phyloP scores from a whole-genome alignment of 495 filamentous ascomycete genomes.

The Aspergillus incahuasiensis region DNA sequence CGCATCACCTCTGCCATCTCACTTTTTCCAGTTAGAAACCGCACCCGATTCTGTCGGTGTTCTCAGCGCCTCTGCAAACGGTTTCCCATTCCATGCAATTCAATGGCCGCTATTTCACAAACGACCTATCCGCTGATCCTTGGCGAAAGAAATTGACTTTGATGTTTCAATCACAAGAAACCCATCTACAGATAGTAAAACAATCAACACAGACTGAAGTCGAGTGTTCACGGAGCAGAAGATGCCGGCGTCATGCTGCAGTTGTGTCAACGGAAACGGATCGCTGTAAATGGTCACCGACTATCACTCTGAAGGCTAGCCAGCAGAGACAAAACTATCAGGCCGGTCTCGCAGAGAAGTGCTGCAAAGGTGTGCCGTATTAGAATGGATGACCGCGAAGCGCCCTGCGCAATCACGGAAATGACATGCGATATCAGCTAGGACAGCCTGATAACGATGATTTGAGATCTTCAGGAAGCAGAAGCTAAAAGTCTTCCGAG shows the following conservation, averaged over 20 bases:
- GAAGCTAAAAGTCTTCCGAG: background rate
- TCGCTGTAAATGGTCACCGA: background rate
- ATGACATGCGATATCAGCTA: background rate
- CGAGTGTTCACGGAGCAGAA: background rate
- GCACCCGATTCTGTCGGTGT: background rate
- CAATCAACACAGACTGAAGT: constrained; percentile 1
- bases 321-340: background rate
- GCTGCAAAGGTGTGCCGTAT: background rate
- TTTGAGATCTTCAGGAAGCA: background rate
- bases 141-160: background rate
- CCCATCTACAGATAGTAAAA: constrained; percentile 19
- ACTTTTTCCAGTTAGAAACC: background rate
- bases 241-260: background rate
- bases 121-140: constrained; percentile 1
- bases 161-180: constrained; percentile 7
- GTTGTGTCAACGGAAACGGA: background rate
- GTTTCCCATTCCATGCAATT: background rate
- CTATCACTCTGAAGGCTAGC: background rate
- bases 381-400: background rate
- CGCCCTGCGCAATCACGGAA: background rate
- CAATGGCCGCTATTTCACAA: constrained; percentile 1
- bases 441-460: background rate
- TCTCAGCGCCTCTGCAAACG: background rate
- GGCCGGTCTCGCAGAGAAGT: background rate
- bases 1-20: background rate